A percentile compares a stretch with the other conserved stretches of the same genome.
phyloP scores from a whole-genome alignment of 257 asterid genomes.

The Solanum chilense region DNA sequence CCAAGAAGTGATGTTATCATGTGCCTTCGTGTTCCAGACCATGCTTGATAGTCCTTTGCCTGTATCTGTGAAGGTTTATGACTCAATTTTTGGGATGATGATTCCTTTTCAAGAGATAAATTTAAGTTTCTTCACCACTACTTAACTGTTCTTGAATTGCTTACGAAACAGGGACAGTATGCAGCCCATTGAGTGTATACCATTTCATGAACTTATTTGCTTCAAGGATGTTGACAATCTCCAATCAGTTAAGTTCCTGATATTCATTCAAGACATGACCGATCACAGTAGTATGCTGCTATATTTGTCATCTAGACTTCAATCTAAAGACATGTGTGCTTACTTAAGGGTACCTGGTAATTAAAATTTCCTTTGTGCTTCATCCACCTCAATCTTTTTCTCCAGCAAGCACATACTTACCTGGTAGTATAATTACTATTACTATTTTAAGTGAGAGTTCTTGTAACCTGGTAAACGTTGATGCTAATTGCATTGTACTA shows the following conservation, averaged over 20 bases:
- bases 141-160: conserved; percentile 1
- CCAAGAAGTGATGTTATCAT: neutral
- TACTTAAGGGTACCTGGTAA: neutral
- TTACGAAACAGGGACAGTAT: conserved; percentile 48
- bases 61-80: neutral
- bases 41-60: neutral
- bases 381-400: neutral
- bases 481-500: neutral
- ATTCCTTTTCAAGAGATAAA: neutral
- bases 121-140: neutral
- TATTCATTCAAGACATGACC: neutral
- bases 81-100: neutral
- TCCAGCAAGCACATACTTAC: neutral
- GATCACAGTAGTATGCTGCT: neutral
- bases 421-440: neutral
- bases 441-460: neutral
- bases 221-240: conserved; percentile 64
- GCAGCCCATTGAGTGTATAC: conserved; percentile 56
- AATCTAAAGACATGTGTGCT: neutral
- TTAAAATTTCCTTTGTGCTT: neutral
- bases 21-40: neutral
- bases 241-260: conserved; percentile 52
- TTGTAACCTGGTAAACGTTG: neutral
- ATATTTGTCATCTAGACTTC: neutral
- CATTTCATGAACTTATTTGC: conserved; percentile 59